Conservation (phyloP, 148 eudicot species). For the Rhododendron ovatum region DNA sequence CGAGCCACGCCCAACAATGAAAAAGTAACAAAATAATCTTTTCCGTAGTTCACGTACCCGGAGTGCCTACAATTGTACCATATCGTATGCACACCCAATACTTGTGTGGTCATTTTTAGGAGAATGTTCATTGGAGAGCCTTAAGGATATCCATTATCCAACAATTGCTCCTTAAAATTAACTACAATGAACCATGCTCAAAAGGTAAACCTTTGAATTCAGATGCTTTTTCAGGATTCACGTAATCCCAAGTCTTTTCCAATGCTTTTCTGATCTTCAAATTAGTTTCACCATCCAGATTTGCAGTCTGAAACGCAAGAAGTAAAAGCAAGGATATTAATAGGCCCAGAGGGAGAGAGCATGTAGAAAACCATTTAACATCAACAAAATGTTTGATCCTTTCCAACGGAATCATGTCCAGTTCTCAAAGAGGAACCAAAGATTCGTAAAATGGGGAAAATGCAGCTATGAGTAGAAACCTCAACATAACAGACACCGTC, state of each 20-base stretch:
- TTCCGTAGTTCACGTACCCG: not conserved
- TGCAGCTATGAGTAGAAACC: slow-evolving; percentile 35
- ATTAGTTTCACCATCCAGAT: slow-evolving; percentile 98
- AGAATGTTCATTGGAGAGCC: not conserved
- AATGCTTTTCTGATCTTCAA: slow-evolving; percentile 94
- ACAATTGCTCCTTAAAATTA: not conserved
- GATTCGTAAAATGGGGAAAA: not conserved
- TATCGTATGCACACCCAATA: not conserved
- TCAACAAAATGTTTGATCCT: not conserved
- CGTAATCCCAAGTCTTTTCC: slow-evolving; percentile 95
- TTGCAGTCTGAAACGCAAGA: slow-evolving; percentile 66
- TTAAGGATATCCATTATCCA: not conserved
- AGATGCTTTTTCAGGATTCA: slow-evolving; percentile 66
- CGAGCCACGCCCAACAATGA: not conserved
- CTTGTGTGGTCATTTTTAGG: not conserved
- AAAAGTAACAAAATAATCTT: not conserved
- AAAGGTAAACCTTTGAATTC: slow-evolving; percentile 68
- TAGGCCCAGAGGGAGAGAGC: not conserved
- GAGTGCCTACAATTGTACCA: not conserved
- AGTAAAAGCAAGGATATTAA: not conserved
- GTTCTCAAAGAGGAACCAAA: slow-evolving; percentile 1
- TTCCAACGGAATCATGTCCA: not conserved
- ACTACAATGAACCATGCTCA: not conserved
- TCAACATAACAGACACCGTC: slow-evolving; percentile 97
- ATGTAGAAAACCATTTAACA: not conserved